Evolutionary conservation across 139 green algal species (phyloP).

Genomic region (Chlorella vulgaris): DNA sequence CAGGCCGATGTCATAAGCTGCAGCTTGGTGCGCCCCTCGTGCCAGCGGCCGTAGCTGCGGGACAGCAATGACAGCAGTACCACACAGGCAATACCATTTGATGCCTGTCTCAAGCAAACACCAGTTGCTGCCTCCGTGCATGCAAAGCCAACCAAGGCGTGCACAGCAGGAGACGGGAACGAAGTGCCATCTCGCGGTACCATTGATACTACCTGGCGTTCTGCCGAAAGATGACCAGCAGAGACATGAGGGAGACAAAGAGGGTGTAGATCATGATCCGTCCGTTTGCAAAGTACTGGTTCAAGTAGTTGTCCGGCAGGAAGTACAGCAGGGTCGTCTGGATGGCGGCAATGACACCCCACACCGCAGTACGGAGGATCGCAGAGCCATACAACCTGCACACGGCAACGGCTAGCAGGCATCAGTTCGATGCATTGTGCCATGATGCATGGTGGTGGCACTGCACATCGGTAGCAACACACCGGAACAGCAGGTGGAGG

Average conservation of each 20-base stretch:
- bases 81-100: neutral
- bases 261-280: slow-evolving; percentile 27
- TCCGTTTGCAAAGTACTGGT: neutral
- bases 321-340: slow-evolving; percentile 36
- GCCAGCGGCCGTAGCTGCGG: slow-evolving; percentile 31
- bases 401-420: neutral
- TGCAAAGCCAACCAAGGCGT: no score
- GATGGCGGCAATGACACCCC: slow-evolving; percentile 14
- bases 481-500: slow-evolving; percentile 45
- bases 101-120: neutral
- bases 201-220: slow-evolving; percentile 23
- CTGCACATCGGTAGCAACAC: neutral
- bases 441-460: no score
- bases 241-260: slow-evolving; percentile 42
- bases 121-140: no score
- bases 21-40: slow-evolving; percentile 42
- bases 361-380: slow-evolving; percentile 34
- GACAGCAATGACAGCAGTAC: neutral
- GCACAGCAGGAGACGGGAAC: no score
- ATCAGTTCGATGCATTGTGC: no score
- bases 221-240: slow-evolving; percentile 48
- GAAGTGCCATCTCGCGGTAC: no score
- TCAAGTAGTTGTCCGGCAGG: neutral
- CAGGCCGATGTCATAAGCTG: slow-evolving; percentile 17
- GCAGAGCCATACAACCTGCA: slow-evolving; percentile 46